phyloP scores from a whole-genome alignment of 768 basidiomycete genomes.

The Lyophyllum semitale region DNA sequence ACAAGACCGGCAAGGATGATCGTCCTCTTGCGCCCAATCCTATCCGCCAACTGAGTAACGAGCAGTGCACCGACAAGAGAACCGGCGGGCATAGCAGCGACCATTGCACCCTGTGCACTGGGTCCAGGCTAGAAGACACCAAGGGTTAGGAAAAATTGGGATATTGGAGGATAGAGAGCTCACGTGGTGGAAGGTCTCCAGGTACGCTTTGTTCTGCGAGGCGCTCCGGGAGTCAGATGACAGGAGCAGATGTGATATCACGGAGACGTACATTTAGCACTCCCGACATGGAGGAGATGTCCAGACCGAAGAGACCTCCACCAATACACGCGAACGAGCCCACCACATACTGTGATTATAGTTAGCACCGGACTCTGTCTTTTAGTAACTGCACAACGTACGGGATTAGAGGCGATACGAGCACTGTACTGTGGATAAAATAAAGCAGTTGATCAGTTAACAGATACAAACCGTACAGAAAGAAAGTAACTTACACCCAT shows the following conservation, averaged over 20 bases:
- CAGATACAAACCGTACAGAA: not conserved
- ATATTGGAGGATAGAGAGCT: slow-evolving; percentile 1
- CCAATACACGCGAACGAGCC: slow-evolving; percentile 84
- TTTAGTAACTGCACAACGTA: slow-evolving; percentile 18
- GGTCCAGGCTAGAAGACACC: slow-evolving; percentile 41
- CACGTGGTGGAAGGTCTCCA: slow-evolving; percentile 36
- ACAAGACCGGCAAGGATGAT: slow-evolving; percentile 68
- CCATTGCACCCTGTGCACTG: slow-evolving; percentile 68
- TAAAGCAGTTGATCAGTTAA: not conserved
- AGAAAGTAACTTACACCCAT: slow-evolving; percentile 18
- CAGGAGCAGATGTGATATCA: not conserved
- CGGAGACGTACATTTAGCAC: slow-evolving; percentile 54
- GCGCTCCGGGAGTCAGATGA: not conserved
- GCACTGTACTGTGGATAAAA: slow-evolving; percentile 45
- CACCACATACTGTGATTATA: slow-evolving; percentile 58
- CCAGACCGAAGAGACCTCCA: slow-evolving; percentile 77
- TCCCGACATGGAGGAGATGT: slow-evolving; percentile 83
- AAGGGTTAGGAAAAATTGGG: not conserved
- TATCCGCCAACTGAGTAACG: slow-evolving; percentile 65
- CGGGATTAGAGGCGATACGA: slow-evolving; percentile 60
- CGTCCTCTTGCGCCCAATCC: slow-evolving; percentile 64
- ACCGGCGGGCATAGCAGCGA: slow-evolving; percentile 80
- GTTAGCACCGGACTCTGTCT: not conserved
- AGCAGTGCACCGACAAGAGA: slow-evolving; percentile 67
- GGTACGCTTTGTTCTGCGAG: slow-evolving; percentile 40